phyloP scores from a whole-genome alignment of 1,284 basidiomycete genomes.

The Leccinum griseonigrum region DNA sequence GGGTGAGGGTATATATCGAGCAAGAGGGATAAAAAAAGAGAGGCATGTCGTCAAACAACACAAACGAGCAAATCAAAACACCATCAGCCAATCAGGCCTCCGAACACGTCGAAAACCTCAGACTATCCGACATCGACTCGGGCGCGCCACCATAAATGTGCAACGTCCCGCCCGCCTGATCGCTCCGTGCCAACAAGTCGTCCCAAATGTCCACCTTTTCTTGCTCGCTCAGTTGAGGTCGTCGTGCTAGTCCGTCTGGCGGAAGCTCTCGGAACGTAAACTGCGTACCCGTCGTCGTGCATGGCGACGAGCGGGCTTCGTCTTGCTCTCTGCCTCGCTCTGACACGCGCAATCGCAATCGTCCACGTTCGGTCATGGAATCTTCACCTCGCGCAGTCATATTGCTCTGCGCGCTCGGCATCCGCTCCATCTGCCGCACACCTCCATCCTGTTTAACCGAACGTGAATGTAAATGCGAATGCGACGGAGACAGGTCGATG shows the following conservation, averaged over 20 bases:
- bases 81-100: conserved; percentile 9
- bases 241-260: conserved; percentile 24
- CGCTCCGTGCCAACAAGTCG: conserved; percentile 61
- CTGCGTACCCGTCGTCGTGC: conserved; percentile 24
- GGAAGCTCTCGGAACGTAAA: conserved; percentile 51
- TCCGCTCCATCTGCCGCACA: conserved; percentile 19
- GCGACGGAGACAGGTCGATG: neutral
- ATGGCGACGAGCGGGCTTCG: neutral
- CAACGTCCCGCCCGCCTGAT: conserved; percentile 64
- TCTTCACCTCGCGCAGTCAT: conserved; percentile 23
- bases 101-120: conserved; percentile 38
- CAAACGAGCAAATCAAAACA: neutral
- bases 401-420: conserved; percentile 31
- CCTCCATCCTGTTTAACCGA: conserved; percentile 13
- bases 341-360: neutral
- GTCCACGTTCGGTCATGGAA: neutral
- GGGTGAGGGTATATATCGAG: neutral
- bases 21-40: neutral
- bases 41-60: neutral
- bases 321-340: neutral
- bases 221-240: conserved; percentile 49
- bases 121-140: conserved; percentile 44
- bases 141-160: conserved; percentile 42
- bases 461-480: neutral
- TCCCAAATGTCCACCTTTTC: conserved; percentile 73